Evolutionary conservation across 306 rosid genomes (phyloP).

Genomic region (Trifolium fragiferum): DNA sequence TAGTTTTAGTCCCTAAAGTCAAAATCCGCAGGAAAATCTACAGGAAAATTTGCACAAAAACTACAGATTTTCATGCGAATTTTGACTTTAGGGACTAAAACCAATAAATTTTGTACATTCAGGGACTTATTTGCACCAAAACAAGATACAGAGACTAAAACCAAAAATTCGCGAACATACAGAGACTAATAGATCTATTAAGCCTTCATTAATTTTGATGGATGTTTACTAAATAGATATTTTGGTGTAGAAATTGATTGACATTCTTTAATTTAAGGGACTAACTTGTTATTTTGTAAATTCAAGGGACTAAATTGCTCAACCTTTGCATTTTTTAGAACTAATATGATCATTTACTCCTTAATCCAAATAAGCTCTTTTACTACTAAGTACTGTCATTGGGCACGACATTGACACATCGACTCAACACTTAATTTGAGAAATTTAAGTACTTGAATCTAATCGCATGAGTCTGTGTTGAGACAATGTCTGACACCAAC

Average conservation of each 20-base stretch:
- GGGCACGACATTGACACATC: background rate
- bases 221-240: background rate
- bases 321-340: too few relatives aligned
- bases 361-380: background rate
- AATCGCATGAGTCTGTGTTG: background rate
- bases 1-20: too few relatives aligned
- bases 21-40: too few relatives aligned
- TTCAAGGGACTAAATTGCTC: background rate
- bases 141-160: too few relatives aligned
- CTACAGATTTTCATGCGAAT: too few relatives aligned
- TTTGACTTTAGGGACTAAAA: too few relatives aligned
- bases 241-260: background rate
- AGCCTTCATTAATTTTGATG: slow-evolving; percentile 49
- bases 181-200: too few relatives aligned
- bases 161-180: too few relatives aligned
- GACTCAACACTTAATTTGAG: background rate
- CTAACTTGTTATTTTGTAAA: background rate
- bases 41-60: too few relatives aligned
- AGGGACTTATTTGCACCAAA: too few relatives aligned
- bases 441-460: background rate
- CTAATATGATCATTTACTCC: background rate
- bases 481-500: background rate
- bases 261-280: background rate
- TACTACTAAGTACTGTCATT: background rate
- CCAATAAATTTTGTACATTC: too few relatives aligned